These are phyloP conservation scores for Reticulascus tulasneorum DNA, from an alignment of 2,329 filamentous ascomycete genomes.

Conservation along the genomic window DNA sequence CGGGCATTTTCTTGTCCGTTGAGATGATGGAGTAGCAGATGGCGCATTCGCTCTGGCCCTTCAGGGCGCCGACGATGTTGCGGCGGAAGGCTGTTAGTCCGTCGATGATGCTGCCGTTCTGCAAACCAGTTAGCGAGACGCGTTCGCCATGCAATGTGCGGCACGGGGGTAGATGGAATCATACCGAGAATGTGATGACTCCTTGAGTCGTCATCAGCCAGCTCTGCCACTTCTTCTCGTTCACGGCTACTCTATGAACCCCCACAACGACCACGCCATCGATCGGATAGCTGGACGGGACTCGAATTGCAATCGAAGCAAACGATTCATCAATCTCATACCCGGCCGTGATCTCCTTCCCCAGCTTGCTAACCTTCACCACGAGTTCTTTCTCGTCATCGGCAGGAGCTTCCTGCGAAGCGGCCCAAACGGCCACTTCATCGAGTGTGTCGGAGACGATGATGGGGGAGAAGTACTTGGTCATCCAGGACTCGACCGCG, in stretches of 20 bases:
- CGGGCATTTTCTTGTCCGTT: conserved; percentile 81
- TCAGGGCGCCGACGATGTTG: conserved; percentile 83
- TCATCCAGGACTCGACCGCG: conserved; percentile 79
- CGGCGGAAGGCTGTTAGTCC: conserved; percentile 79
- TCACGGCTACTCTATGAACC: conserved; percentile 78
- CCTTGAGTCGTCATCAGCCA: conserved; percentile 88
- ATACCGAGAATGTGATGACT: conserved; percentile 82
- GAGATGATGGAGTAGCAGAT: conserved; percentile 97
- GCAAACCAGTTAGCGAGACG: conserved; percentile 3
- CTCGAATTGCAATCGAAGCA: conserved; percentile 74
- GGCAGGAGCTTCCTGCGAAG: conserved; percentile 42
- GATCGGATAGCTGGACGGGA: conserved; percentile 81
- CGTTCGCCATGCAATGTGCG: not conserved
- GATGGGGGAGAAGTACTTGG: conserved; percentile 73
- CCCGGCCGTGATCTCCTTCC: conserved; percentile 74
- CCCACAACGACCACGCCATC: conserved; percentile 72
- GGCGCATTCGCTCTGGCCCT: conserved; percentile 91
- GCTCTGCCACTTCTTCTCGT: conserved; percentile 86
- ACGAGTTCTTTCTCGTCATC: conserved; percentile 53
- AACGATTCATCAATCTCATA: conserved; percentile 87
- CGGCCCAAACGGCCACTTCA: conserved; percentile 65
- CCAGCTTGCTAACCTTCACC: conserved; percentile 68
- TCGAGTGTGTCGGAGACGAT: conserved; percentile 63
- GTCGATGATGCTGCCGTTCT: conserved; percentile 82
- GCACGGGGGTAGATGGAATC: conserved; percentile 15